Evolutionary conservation across 257 asterid species (phyloP), one percentile per base, ranked within the genome.

Genomic region (Nicotiana tabacum): DNA sequence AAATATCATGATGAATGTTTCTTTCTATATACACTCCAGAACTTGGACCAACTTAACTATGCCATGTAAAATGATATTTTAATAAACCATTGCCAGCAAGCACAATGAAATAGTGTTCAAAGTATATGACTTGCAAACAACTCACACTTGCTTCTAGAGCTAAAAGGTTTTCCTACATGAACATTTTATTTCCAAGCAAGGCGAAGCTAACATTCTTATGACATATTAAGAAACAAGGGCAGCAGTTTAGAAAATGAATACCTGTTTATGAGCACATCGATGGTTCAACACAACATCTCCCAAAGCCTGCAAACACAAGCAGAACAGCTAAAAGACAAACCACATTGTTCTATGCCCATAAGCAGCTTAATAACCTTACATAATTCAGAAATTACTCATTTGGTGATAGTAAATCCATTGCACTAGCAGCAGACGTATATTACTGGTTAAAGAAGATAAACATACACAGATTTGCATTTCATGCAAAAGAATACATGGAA

Each of bases 251-350:
- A 16, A 39, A 85, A 33, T n/a, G 77, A 43, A 43, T 79, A 87
- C 90, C 90, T 87, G 90, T 33, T 87, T 85, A 74, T 88, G 87
- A 81, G 91, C 91, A 72, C 91, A 88, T 66, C 91, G 85, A 86
- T 88, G 91, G 62, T 88, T 88, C 84, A 88, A 83, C 57, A 88
- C 91, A 35, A 81, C 89, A 60, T 88, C 91, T 82, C 86, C 91
- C 88, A 88, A 84, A 82, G 84, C 89, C 91, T 87, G 84, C 58
- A 77, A 46, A 76, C 66, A 83, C 56, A 77, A 62, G 53, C 78
- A 64, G 37, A 61, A 77, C 16, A 62, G 69, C 18, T 80, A 39
- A 39, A 43, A 24, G 30, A 55, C 6, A 46, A 80, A 33, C 51
- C 29, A 65, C 77, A 17, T 80, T 17, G 77, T 27, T 74, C 80